Evolutionary conservation across 139 green algal species (phyloP).

Genomic region (Picochlorum sp.): DNA sequence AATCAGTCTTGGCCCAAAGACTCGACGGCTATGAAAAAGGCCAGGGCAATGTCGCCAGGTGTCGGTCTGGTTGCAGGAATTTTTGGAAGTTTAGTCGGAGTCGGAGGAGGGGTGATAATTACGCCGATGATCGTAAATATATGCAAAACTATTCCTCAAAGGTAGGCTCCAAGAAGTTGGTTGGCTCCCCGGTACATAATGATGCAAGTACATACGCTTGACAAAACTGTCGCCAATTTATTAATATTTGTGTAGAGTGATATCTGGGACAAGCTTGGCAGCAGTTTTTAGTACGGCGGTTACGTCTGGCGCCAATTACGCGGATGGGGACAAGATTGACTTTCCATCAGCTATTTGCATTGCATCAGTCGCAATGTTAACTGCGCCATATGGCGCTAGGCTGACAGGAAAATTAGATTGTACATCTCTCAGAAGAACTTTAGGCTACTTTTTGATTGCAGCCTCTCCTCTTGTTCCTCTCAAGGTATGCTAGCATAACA

Average conservation of each 20-base stretch:
- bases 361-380: constrained; percentile 34
- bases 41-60: constrained; percentile 12
- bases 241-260: too few relatives aligned
- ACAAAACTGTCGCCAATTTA: background rate
- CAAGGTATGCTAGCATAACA: too few relatives aligned
- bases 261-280: constrained; percentile 57
- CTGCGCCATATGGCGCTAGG: constrained; percentile 39
- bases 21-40: constrained; percentile 8
- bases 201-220: too few relatives aligned
- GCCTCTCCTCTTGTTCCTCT: constrained; percentile 54
- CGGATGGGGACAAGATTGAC: constrained; percentile 34
- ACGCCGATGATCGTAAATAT: constrained; percentile 46
- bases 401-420: constrained; percentile 37
- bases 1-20: too few relatives aligned
- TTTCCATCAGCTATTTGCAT: constrained; percentile 38
- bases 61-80: constrained; percentile 38
- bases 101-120: constrained; percentile 71
- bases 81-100: constrained; percentile 66
- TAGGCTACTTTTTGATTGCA: constrained; percentile 52
- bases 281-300: constrained; percentile 55
- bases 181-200: background rate
- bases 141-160: constrained; percentile 39
- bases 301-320: constrained; percentile 38
- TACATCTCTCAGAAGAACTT: constrained; percentile 20
- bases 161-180: too few relatives aligned